Conservation (phyloP, 2,329 filamentous ascomycete species). For the Phialocephala subalpina region DNA sequence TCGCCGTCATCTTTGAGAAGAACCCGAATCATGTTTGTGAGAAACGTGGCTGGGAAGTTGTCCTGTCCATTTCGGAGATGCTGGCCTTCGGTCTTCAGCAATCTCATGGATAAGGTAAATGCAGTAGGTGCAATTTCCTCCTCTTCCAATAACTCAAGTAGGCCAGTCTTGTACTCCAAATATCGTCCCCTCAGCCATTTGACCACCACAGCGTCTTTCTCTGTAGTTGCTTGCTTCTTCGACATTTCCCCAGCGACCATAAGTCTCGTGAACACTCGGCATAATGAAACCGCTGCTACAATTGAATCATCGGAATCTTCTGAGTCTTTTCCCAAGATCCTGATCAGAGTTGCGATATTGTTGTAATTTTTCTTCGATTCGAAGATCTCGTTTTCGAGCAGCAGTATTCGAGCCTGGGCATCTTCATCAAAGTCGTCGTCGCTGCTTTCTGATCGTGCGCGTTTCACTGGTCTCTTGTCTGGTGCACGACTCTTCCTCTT, state of each 20-base stretch:
- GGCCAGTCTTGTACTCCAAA: conserved; percentile 70
- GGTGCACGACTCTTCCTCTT: conserved; percentile 60
- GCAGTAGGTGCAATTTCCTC: conserved; percentile 74
- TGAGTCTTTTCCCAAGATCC: conserved; percentile 60
- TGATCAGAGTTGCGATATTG: conserved; percentile 80
- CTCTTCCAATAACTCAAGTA: conserved; percentile 67
- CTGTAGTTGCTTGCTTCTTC: conserved; percentile 69
- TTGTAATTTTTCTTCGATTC: conserved; percentile 93
- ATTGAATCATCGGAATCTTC: conserved; percentile 64
- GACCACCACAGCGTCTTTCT: conserved; percentile 78
- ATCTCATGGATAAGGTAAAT: conserved; percentile 81
- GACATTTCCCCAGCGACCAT: conserved; percentile 76
- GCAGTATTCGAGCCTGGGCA: conserved; percentile 70
- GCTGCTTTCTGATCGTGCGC: conserved; percentile 51
- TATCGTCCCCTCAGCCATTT: conserved; percentile 82
- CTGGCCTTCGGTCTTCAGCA: conserved; percentile 81
- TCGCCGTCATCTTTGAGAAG: conserved; percentile 66
- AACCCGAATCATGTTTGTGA: conserved; percentile 69
- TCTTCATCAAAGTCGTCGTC: conserved; percentile 56
- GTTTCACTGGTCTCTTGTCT: conserved; percentile 54
- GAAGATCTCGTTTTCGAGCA: conserved; percentile 81
- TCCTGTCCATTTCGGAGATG: conserved; percentile 68
- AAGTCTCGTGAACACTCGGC: conserved; percentile 84
- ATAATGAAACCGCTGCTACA: conserved; percentile 80
- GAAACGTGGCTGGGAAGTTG: conserved; percentile 73